phyloP scores from a whole-genome alignment of 352 stramenopile genomes.

The Thraustochytrium sp. region DNA sequence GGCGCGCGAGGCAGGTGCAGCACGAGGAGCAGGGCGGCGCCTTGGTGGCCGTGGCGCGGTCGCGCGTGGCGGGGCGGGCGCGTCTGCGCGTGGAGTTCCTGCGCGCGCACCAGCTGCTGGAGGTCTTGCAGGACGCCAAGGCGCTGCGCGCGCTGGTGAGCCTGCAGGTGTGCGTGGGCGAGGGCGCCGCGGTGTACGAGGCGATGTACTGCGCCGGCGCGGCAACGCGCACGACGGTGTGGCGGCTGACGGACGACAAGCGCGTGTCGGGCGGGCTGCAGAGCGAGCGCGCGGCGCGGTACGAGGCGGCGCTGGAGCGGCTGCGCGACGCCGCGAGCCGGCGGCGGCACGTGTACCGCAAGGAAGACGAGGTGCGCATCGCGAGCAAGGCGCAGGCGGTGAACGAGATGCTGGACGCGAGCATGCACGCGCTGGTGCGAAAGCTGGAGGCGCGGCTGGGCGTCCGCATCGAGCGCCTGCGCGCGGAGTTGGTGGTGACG shows the following conservation, averaged over 20 bases:
- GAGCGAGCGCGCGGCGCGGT: background rate
- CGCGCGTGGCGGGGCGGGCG: background rate
- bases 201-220: background rate
- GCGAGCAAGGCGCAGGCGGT: background rate
- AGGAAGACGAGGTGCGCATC: background rate
- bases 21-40: background rate
- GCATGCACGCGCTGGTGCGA: background rate
- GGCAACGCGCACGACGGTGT: background rate
- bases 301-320: background rate
- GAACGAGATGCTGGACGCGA: background rate
- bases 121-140: background rate
- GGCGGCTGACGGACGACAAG: background rate
- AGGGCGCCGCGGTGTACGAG: background rate
- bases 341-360: background rate
- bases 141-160: background rate
- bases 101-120: background rate
- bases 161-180: background rate
- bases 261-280: background rate
- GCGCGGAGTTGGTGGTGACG: background rate
- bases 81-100: background rate
- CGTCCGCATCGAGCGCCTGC: background rate
- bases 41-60: background rate
- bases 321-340: background rate
- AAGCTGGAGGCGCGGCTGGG: background rate
- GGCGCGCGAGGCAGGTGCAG: background rate